Evolutionary conservation across 208 protist species (phyloP).

Genomic region (Tritrichomonas musculus): DNA sequence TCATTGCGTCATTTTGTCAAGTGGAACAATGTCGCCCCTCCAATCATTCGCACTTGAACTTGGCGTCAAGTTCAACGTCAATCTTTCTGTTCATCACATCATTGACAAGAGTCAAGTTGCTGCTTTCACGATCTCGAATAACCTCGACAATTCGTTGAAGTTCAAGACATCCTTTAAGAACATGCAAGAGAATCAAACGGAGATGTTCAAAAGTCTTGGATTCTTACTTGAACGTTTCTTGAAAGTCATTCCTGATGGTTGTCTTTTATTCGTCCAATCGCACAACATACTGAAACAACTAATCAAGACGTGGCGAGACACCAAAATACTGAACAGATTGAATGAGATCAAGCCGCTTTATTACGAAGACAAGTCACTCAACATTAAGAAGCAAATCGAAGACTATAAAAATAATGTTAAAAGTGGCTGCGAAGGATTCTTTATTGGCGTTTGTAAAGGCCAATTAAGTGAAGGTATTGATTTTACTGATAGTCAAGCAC

Average conservation of each 20-base stretch:
- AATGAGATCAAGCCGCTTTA: not conserved
- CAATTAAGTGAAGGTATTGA: constrained; percentile 46
- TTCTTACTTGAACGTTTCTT: not conserved
- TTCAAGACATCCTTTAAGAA: not conserved
- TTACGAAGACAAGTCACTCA: not conserved
- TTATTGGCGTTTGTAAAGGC: constrained; percentile 43
- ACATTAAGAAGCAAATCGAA: not conserved
- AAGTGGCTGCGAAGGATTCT: constrained; percentile 30
- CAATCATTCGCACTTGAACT: constrained; percentile 9
- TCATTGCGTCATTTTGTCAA: not conserved
- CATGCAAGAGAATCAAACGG: not conserved
- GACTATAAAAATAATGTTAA: not conserved
- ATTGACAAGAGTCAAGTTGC: not conserved
- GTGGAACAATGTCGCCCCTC: constrained; percentile 2
- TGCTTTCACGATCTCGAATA: not conserved
- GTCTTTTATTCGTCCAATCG: constrained; percentile 36
- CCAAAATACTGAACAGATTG: not conserved
- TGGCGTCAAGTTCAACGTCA: not conserved
- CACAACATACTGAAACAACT: not conserved
- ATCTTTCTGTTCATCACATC: not conserved
- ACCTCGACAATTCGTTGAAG: not conserved
- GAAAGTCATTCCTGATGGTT: constrained; percentile 3
- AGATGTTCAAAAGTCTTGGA: not conserved
- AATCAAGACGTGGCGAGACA: not conserved
- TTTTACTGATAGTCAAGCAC: constrained; percentile 25